Evolutionary conservation across 371 early-diverging fungal species (phyloP).

Genomic region (Conidiobolus incongruus): DNA sequence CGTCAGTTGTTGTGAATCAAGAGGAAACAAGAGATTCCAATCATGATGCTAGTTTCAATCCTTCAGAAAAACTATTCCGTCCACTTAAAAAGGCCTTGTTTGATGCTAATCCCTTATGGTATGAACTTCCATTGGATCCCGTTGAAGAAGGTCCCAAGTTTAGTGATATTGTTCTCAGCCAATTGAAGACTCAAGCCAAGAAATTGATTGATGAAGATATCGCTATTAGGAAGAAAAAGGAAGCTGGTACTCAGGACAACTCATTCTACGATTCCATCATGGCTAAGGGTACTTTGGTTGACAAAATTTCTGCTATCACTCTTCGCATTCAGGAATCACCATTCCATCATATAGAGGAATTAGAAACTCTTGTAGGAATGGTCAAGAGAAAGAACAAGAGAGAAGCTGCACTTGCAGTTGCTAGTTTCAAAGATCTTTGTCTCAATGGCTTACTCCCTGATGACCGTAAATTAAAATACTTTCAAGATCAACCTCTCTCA

Average conservation of each 20-base stretch:
- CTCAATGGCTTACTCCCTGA: conserved; percentile 47
- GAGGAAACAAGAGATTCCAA: too few relatives aligned
- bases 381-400: conserved; percentile 70
- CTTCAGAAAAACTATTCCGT: too few relatives aligned
- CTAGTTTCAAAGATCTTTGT: conserved; percentile 78
- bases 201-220: conserved; percentile 41
- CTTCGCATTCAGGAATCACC: conserved; percentile 81
- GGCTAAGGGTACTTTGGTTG: conserved; percentile 72
- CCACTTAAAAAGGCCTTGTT: too few relatives aligned
- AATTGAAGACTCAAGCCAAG: conserved; percentile 19
- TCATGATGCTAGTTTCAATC: too few relatives aligned
- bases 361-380: conserved; percentile 68
- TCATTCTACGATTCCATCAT: conserved; percentile 71
- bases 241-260: conserved; percentile 45
- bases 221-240: conserved; percentile 27
- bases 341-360: conserved; percentile 47
- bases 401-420: conserved; percentile 63
- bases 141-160: background rate
- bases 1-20: too few relatives aligned
- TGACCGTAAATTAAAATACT: conserved; percentile 67
- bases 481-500: conserved; percentile 61
- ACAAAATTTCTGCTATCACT: conserved; percentile 82
- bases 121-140: background rate
- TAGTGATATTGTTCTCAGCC: background rate
- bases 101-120: conserved; percentile 1